Evolutionary conservation across 192 early-diverging fungal species (phyloP).

Genomic region (Backusella circina): DNA sequence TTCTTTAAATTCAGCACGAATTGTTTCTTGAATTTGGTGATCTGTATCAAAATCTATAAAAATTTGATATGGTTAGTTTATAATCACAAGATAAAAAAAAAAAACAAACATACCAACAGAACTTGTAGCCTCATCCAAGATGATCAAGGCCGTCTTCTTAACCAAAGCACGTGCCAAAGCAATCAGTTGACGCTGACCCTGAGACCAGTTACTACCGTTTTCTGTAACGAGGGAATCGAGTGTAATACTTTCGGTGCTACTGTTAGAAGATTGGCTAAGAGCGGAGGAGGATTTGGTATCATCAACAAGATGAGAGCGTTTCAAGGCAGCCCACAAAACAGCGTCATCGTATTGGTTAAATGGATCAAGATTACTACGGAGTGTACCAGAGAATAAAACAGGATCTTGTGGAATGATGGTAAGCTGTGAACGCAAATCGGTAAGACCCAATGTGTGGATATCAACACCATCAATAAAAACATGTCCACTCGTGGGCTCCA

Average conservation of each 20-base stretch:
- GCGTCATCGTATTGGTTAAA: slow-evolving; percentile 74
- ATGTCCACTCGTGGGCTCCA: slow-evolving; percentile 61
- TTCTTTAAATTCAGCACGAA: slow-evolving; percentile 65
- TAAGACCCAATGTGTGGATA: slow-evolving; percentile 64
- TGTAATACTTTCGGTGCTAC: slow-evolving; percentile 28
- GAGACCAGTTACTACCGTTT: slow-evolving; percentile 71
- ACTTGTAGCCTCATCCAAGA: slow-evolving; percentile 90
- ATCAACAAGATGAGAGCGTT: slow-evolving; percentile 63
- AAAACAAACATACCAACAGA: slow-evolving; percentile 54
- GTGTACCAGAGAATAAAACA: slow-evolving; percentile 70
- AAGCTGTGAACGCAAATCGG: slow-evolving; percentile 71
- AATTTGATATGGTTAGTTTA: background rate
- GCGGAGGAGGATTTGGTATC: background rate
- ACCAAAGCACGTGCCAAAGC: slow-evolving; percentile 73
- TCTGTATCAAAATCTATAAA: slow-evolving; percentile 75
- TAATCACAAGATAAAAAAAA: background rate
- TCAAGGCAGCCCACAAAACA: slow-evolving; percentile 71
- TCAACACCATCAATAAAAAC: slow-evolving; percentile 77
- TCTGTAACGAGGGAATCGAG: slow-evolving; percentile 80
- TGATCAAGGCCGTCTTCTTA: slow-evolving; percentile 58
- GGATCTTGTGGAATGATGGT: slow-evolving; percentile 94
- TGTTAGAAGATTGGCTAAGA: background rate
- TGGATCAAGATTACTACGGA: slow-evolving; percentile 87
- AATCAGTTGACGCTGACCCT: slow-evolving; percentile 76
- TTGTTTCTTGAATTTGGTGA: slow-evolving; percentile 77